Percentiles rank a stretch among this genome's conserved stretches.
phyloP scores from a whole-genome alignment of 495 filamentous ascomycete genomes.

The Penicillium silybi region DNA sequence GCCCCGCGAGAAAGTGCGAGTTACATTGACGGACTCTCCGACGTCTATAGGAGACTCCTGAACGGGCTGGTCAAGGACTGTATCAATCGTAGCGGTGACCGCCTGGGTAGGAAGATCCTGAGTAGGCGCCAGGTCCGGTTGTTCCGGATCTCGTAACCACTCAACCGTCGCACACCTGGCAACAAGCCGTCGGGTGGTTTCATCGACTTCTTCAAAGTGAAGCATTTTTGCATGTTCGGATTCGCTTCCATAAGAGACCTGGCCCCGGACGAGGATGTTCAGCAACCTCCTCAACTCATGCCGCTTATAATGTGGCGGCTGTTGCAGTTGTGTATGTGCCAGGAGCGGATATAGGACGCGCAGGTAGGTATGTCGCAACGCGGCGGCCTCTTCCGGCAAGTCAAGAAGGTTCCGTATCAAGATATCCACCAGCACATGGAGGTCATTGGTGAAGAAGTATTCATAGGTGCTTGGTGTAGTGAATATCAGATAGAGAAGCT shows the following conservation, averaged over 20 bases:
- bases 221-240: slow-evolving; percentile 46
- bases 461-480: slow-evolving; percentile 87
- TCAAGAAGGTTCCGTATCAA: slow-evolving; percentile 94
- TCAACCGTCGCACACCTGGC: slow-evolving; percentile 75
- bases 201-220: slow-evolving; percentile 89
- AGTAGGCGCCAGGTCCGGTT: slow-evolving; percentile 1
- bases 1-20: slow-evolving; percentile 41
- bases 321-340: slow-evolving; percentile 81
- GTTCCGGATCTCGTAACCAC: slow-evolving; percentile 61
- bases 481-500: slow-evolving; percentile 91
- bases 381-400: slow-evolving; percentile 72
- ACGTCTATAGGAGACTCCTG: slow-evolving; percentile 25
- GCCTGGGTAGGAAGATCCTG: slow-evolving; percentile 9
- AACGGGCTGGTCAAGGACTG: slow-evolving; percentile 17
- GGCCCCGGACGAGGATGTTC: slow-evolving; percentile 53
- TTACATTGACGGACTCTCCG: slow-evolving; percentile 22
- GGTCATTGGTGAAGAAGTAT: slow-evolving; percentile 97
- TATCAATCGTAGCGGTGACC: slow-evolving; percentile 20
- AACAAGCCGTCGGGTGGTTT: slow-evolving; percentile 82
- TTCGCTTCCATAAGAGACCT: slow-evolving; percentile 31
- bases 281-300: slow-evolving; percentile 78
- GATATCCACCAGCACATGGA: slow-evolving; percentile 91
- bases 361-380: slow-evolving; percentile 94
- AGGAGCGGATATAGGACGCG: slow-evolving; percentile 88
- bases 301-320: slow-evolving; percentile 85